Evolutionary conservation across 1,284 basidiomycete species (phyloP).

Genomic region (Ganoderma lucidum): DNA sequence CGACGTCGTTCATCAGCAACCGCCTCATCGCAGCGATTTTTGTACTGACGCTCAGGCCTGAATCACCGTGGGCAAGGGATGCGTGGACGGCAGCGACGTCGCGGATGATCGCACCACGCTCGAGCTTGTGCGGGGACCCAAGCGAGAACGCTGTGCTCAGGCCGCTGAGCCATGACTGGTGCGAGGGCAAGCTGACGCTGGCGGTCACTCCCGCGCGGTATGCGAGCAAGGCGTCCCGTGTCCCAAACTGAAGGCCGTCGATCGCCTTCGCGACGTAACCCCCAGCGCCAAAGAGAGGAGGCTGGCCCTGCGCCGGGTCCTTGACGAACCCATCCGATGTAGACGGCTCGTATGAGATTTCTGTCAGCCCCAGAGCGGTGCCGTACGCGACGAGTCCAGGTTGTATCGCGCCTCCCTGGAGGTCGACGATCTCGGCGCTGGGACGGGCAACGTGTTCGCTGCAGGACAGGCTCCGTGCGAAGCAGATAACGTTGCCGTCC

Average conservation of each 20-base stretch:
- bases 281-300: conserved; percentile 57
- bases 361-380: conserved; percentile 45
- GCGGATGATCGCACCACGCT: conserved; percentile 56
- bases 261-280: conserved; percentile 67
- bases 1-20: conserved; percentile 59
- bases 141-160: conserved; percentile 59
- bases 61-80: conserved; percentile 47
- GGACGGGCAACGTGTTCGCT: conserved; percentile 38
- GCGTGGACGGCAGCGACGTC: conserved; percentile 62
- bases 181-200: conserved; percentile 53
- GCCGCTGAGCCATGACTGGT: conserved; percentile 55
- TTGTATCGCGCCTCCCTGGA: conserved; percentile 54
- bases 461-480: conserved; percentile 41
- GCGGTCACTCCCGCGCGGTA: conserved; percentile 47
- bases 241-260: conserved; percentile 80
- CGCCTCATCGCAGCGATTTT: conserved; percentile 71
- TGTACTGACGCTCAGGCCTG: conserved; percentile 61
- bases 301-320: conserved; percentile 59
- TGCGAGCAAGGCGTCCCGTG: conserved; percentile 71
- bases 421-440: conserved; percentile 38
- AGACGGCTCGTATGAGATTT: conserved; percentile 50
- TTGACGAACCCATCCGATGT: conserved; percentile 55
- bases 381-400: conserved; percentile 48
- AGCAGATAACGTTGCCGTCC: conserved; percentile 54
- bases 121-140: conserved; percentile 53